Evolutionary conservation across 2,329 filamentous ascomycete genomes (phyloP).

Genomic region (Penicillium polonicum): DNA sequence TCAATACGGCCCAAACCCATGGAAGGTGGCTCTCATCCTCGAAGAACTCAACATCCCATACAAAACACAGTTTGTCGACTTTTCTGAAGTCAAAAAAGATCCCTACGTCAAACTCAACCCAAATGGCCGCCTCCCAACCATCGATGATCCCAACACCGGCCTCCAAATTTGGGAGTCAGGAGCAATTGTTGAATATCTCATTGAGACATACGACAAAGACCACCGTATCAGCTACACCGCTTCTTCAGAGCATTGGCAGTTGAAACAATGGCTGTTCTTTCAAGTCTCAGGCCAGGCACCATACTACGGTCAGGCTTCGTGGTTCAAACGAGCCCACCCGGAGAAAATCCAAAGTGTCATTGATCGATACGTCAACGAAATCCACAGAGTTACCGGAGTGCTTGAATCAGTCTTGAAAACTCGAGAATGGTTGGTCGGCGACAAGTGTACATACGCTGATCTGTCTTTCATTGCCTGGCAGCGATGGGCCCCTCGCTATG

Average conservation of each 20-base stretch:
- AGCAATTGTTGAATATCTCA: slow-evolving; percentile 43
- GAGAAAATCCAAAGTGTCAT: slow-evolving; percentile 43
- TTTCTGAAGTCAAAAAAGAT: slow-evolving; percentile 24
- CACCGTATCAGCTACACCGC: slow-evolving; percentile 33
- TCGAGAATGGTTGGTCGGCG: slow-evolving; percentile 42
- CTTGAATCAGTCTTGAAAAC: slow-evolving; percentile 40
- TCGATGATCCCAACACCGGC: slow-evolving; percentile 32
- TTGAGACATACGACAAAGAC: slow-evolving; percentile 43
- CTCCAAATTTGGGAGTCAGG: slow-evolving; percentile 43
- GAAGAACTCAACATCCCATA: slow-evolving; percentile 29
- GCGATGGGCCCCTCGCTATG: background rate
- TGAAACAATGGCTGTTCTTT: slow-evolving; percentile 45
- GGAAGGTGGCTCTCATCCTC: slow-evolving; percentile 29
- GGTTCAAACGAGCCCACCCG: slow-evolving; percentile 42
- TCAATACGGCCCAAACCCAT: slow-evolving; percentile 18
- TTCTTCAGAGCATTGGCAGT: slow-evolving; percentile 33
- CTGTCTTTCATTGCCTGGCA: slow-evolving; percentile 40
- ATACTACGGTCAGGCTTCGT: slow-evolving; percentile 47
- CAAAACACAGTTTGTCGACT: slow-evolving; percentile 13
- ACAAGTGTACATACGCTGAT: slow-evolving; percentile 44
- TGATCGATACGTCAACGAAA: slow-evolving; percentile 46
- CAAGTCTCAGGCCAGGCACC: slow-evolving; percentile 42
- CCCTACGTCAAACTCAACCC: slow-evolving; percentile 22
- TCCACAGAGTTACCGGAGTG: slow-evolving; percentile 44
- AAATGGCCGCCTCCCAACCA: slow-evolving; percentile 31